Base-by-base conservation (phyloP, 1,284 basidiomycete genomes). In the Cutaneotrichosporon daszewskae region DNA sequence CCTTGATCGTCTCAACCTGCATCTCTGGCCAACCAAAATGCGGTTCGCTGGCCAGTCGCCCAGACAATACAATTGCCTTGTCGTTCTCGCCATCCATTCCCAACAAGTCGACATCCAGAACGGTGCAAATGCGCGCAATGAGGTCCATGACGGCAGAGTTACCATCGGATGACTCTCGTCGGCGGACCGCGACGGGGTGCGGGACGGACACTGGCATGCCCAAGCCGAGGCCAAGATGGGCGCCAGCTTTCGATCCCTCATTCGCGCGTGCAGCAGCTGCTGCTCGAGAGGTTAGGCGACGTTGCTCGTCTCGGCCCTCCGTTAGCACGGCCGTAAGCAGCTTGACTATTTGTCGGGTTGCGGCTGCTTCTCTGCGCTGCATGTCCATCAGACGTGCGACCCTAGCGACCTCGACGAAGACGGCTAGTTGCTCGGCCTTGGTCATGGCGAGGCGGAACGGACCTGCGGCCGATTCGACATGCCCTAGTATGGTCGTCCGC, bases 1-100 rank as follows among this genome's bases (percentile, higher is more conserved):
- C 92, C 36, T 90, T 81, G 27, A 97, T 77, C 24, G 94, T 81
- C 24, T 87, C 87, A 24, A 94, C 79, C 70, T 96, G 92, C 36
- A 97, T 75, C 61, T 91, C 87, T 1, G 87, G 83, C 94, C 92
- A 98, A 1, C 92, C 91, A 62, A 84, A 89, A 3, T 47, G 43
- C 25, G 44, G 26, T 31, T 48, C 42, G 42, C 26, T 18, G 14
- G 22, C 26, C 29, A 36, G 33, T n/a, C n/a, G n/a, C n/a, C n/a
- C n/a, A n/a, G n/a, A n/a, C n/a, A n/a, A n/a, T 31, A 44, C 20
- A 13, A 14, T 26, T 6, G 37, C 42, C 26, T 17, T 17, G 12
- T 24, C 8, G 13, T 31, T 33, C 16, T 24, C 24, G 42, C 44
- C 16, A 8, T 37, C 48, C 17, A 43, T 20, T 8, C 38, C 22